Conservation (phyloP, 352 stramenopile genomes). For the Globisporangium splendens region DNA sequence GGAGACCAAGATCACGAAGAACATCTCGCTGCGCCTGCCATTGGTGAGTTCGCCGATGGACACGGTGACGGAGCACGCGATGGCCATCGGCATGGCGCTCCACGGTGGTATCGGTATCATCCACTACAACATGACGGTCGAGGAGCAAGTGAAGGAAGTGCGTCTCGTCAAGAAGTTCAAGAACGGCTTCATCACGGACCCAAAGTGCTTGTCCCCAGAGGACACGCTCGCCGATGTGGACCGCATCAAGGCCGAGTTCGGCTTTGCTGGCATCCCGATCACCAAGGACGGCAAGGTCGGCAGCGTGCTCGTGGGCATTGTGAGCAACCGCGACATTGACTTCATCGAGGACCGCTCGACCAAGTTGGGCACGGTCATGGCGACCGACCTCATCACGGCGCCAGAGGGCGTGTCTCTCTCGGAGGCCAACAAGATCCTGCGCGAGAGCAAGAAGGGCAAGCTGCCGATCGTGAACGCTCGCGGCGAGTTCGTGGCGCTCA, state of each 20-base stretch:
- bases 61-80: constrained; percentile 99
- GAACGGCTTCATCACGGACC: constrained; percentile 99
- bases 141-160: constrained; percentile 96
- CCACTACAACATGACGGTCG: constrained; percentile 99
- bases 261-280: constrained; percentile 99
- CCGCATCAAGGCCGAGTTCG: constrained; percentile 93
- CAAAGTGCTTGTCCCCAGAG: constrained; percentile 94
- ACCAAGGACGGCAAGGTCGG: constrained; percentile 97
- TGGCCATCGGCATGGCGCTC: constrained; percentile 99
- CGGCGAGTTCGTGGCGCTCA: constrained; percentile 97
- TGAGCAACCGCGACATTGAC: constrained; percentile 98
- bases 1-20: constrained; percentile 90
- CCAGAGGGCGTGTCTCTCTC: constrained; percentile 93
- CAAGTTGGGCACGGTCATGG: constrained; percentile 87
- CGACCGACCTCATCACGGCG: constrained; percentile 90
- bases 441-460: constrained; percentile 99
- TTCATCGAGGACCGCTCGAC: constrained; percentile 95
- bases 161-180: constrained; percentile 98
- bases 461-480: constrained; percentile 98
- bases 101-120: constrained; percentile 99
- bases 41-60: constrained; percentile 99
- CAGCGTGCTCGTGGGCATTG: constrained; percentile 97
- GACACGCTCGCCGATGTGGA: constrained; percentile 96
- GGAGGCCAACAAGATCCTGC: constrained; percentile 98
- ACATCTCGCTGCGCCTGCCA: constrained; percentile 95